Base-by-base conservation (phyloP, 169 alveolate genomes). In the Plasmodium yoelii region DNA sequence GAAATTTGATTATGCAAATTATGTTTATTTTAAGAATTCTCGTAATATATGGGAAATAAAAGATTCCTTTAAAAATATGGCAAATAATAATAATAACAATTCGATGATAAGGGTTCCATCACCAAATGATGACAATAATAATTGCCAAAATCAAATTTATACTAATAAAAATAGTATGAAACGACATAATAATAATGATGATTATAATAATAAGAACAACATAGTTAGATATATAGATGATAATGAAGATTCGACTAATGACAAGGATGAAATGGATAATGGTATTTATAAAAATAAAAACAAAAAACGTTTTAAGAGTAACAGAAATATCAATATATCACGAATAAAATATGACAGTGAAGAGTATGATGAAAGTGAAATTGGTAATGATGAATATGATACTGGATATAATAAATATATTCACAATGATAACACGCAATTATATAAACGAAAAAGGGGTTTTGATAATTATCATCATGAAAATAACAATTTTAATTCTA, bases 11-110 rank as follows among this genome's bases (percentile, higher is more conserved):
- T 22, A 22, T 5, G 9, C 69, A 13, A 51, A 63, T 61, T 63
- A 18, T 28, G 71, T 82, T 13, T 82, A 82, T 60, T 39, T 69
- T 51, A 67, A 47, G 24, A 69, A 82, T 68, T 84, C 90, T 2
- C 68, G 6, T 9, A 22, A 56, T 82, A 67, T 82, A 82, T 82
- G 90, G 90, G 51, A 15, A n/a, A 28, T 69, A 39, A 12, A 34
- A 13, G 61, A 67, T 42, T 15, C 22, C 26, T 49, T 46, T 5
- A 63, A 34, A 10, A 34, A 28, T 63, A 69, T 34, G 5, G 22
- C 9, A 42, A 77, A 19, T 39, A 18, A 18, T 1, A 64, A 49
- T 5, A 56, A 15, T 15, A 46, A 73, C 44, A 34, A 34, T 5
- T 34, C 4, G 6, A 34, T 34, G 42, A 34, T 34, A 34, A 34